A percentile compares a stretch with the other conserved stretches of the same genome.
Conservation (phyloP, 1,139 yeast species). For the Trichomonascaceae sp. region DNA sequence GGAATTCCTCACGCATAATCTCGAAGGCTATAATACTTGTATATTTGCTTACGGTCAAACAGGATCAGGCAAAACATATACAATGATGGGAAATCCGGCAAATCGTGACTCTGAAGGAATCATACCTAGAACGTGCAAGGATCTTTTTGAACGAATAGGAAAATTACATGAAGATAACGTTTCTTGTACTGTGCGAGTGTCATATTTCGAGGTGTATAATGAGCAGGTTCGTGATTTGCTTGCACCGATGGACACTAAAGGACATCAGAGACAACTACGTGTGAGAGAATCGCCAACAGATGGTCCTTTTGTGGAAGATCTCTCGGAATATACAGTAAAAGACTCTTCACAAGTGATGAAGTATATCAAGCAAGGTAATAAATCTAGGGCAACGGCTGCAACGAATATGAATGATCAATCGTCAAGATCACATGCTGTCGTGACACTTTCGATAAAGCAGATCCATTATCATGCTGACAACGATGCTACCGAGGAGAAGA, state of each 20-base stretch:
- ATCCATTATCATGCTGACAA: conserved; percentile 40
- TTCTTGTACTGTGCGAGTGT: conserved; percentile 50
- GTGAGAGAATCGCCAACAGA: conserved; percentile 55
- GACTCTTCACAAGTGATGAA: conserved; percentile 41
- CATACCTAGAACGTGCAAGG: conserved; percentile 53
- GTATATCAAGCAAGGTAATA: conserved; percentile 44
- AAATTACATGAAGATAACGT: conserved; percentile 37
- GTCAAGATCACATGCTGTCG: conserved; percentile 73
- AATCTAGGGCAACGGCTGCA: conserved; percentile 56
- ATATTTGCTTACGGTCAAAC: conserved; percentile 75
- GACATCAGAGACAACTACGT: conserved; percentile 33
- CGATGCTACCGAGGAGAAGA: conserved; percentile 49
- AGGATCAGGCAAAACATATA: conserved; percentile 65
- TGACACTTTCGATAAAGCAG: conserved; percentile 57
- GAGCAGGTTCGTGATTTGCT: conserved; percentile 62
- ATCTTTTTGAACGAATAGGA: conserved; percentile 45
- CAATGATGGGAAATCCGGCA: conserved; percentile 57
- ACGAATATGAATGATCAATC: conserved; percentile 66
- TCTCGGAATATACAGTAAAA: conserved; percentile 45
- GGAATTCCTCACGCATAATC: conserved; percentile 54
- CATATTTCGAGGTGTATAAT: conserved; percentile 68
- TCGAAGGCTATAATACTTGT: conserved; percentile 69
- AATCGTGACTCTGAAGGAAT: conserved; percentile 40
- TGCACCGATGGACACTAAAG: conserved; percentile 12
- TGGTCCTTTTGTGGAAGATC: conserved; percentile 67